These are phyloP conservation scores for Crucihimalaya himalaica DNA, from an alignment of 345 rosid genomes.

Conservation along the genomic window DNA sequence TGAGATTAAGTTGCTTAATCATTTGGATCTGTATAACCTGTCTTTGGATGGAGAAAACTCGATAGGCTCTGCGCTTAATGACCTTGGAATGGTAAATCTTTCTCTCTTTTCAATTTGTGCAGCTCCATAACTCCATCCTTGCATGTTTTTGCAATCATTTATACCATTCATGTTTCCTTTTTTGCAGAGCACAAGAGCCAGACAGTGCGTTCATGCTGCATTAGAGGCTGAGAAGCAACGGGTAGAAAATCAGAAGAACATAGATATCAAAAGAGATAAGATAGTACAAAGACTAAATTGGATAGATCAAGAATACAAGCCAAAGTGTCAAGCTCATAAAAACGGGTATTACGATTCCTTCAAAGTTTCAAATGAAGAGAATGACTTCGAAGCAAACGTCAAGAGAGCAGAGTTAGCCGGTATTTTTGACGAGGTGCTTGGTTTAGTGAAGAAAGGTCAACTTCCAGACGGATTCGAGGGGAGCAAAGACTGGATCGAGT, in stretches of 20 bases:
- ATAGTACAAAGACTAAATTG: background rate
- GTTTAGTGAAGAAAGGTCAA: conserved; percentile 59
- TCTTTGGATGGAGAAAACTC: conserved; percentile 33
- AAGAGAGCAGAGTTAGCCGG: conserved; percentile 74
- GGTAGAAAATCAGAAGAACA: conserved; percentile 34
- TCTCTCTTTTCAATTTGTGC: background rate
- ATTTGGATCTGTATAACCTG: conserved; percentile 44
- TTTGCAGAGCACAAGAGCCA: conserved; percentile 59
- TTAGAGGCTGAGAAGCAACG: conserved; percentile 59
- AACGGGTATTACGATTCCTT: conserved; percentile 68
- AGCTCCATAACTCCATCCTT: background rate
- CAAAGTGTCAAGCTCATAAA: conserved; percentile 35
- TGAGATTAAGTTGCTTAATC: conserved; percentile 35
- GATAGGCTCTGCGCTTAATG: conserved; percentile 39
- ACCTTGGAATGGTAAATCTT: conserved; percentile 69
- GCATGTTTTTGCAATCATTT: background rate
- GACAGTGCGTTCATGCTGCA: conserved; percentile 62
- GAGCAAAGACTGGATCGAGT: conserved; percentile 39
- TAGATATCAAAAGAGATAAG: conserved; percentile 8
- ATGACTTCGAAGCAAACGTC: conserved; percentile 70
- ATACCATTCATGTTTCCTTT: background rate
- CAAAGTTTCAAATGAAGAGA: conserved; percentile 40
- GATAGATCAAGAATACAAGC: conserved; percentile 45
- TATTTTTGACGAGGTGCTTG: conserved; percentile 64
- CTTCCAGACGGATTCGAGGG: conserved; percentile 71